Evolutionary conservation across 805 yeast species (phyloP).

Genomic region (Yamadazyma kitorensis): DNA sequence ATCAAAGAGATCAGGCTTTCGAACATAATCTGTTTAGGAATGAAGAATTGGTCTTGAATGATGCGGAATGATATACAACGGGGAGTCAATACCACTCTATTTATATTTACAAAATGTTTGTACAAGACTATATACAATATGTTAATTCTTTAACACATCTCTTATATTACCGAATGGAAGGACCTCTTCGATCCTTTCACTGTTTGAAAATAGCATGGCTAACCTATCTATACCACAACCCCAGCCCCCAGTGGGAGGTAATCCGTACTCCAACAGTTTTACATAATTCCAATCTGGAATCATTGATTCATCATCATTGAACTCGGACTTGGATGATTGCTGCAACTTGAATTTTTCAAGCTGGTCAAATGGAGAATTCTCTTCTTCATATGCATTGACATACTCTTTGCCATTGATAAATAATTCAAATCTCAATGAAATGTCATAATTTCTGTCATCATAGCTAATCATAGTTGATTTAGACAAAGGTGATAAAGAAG

Average conservation of each 20-base stretch:
- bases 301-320: constrained; percentile 58
- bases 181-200: constrained; percentile 69
- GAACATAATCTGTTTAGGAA: too few species aligned
- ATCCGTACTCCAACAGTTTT: constrained; percentile 81
- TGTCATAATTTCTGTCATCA: constrained; percentile 28
- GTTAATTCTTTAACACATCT: constrained; percentile 62
- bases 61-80: too few species aligned
- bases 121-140: too few species aligned
- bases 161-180: constrained; percentile 70
- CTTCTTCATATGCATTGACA: constrained; percentile 95
- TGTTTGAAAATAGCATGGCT: constrained; percentile 70
- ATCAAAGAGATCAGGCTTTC: too few species aligned
- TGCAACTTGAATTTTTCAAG: constrained; percentile 60
- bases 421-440: constrained; percentile 78
- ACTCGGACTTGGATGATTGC: constrained; percentile 42
- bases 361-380: constrained; percentile 81
- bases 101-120: too few species aligned
- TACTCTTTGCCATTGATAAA: constrained; percentile 79
- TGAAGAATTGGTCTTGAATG: too few species aligned
- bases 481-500: constrained; percentile 81
- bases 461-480: constrained; percentile 49
- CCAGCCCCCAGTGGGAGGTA: constrained; percentile 99
- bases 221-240: constrained; percentile 92
- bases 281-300: constrained; percentile 73
- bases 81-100: too few species aligned